Evolutionary conservation across 2,329 filamentous ascomycete species (phyloP).

Genomic region (Colletotrichum spinosum): DNA sequence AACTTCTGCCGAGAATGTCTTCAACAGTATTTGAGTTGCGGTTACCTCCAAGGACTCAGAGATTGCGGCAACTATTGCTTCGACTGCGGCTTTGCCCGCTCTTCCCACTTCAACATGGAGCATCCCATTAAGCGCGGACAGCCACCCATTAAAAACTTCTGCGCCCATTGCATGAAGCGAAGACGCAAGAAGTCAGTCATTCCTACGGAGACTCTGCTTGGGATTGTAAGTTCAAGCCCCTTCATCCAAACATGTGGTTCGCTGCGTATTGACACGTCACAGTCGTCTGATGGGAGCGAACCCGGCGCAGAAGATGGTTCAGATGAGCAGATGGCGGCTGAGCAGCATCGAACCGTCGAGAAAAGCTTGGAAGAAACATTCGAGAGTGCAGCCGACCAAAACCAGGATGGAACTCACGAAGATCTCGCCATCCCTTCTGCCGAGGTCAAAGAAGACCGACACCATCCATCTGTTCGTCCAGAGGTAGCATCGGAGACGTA

Average conservation of each 20-base stretch:
- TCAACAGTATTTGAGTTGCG: slow-evolving; percentile 21
- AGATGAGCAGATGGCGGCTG: background rate
- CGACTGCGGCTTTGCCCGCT: slow-evolving; percentile 50
- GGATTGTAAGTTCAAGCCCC: slow-evolving; percentile 9
- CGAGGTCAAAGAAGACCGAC: too few species aligned
- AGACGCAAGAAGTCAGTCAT: slow-evolving; percentile 8
- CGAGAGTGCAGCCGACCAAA: too few species aligned
- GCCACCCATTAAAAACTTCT: slow-evolving; percentile 48
- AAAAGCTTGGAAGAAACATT: background rate
- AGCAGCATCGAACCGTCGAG: background rate
- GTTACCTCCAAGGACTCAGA: slow-evolving; percentile 11
- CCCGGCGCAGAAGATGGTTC: background rate
- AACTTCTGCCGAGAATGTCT: slow-evolving; percentile 36
- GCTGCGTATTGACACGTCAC: background rate
- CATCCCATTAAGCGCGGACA: slow-evolving; percentile 44
- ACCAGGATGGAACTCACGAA: too few species aligned
- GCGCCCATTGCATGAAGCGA: slow-evolving; percentile 47
- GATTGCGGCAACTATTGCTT: slow-evolving; percentile 45
- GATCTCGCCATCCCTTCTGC: too few species aligned
- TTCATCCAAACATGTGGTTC: background rate
- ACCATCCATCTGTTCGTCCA: too few species aligned
- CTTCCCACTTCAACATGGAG: slow-evolving; percentile 48
- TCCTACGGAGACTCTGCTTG: slow-evolving; percentile 27
- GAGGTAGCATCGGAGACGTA: too few species aligned
- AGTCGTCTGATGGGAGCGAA: slow-evolving; percentile 34